Base-by-base conservation (phyloP, 495 filamentous ascomycete genomes). In the Tuber umbilicatum region DNA sequence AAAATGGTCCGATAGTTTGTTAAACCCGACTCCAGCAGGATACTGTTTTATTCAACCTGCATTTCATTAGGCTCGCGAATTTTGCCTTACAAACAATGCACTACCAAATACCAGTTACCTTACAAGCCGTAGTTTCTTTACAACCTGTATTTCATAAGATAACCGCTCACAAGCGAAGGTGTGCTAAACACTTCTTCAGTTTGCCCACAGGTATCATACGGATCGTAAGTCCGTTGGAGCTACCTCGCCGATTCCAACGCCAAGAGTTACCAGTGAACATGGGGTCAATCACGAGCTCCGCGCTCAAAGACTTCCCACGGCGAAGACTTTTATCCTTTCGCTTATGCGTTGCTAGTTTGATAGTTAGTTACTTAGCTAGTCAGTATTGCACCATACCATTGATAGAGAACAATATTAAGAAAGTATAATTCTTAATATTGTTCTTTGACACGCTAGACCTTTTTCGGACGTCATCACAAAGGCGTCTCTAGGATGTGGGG, bases 381-480 rank as follows among this genome's bases (percentile, higher is more conserved):
- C 10, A 10, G 7, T 10, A 23, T 50, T 2, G 47, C 10, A 45
- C 17, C 43, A 45, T 27, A 64, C 55, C 55, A 14, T 64, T 64
- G 55, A 31, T 0, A 27, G n/a, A 64, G 55, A 64, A 64, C 55
- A 64, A 64, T 64, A 64, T 64, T 64, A 64, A 64, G n/a, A 55
- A 55, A 64, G n/a, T 64, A 64, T 31, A 64, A 31, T 31, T 64
- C 55, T 64, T 64, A 64, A 31, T 64, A 64, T 64, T 64, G 55
- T 64, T 31, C 55, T 1, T 31, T 31, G 2, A 6, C 55, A 6
- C 10, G 55, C 27, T 64, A 64, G 27, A 31, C 55, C 17, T 16
- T 12, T 31, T 64, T 64, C 12, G n/a, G 55, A 27, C 47, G n/a
- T 12, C 27, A 12, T 27, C 50, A 60, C 41, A 10, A 5, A 27